Evolutionary conservation across 2,329 filamentous ascomycete species (phyloP).

Genomic region (Sporothrix mexicana): DNA sequence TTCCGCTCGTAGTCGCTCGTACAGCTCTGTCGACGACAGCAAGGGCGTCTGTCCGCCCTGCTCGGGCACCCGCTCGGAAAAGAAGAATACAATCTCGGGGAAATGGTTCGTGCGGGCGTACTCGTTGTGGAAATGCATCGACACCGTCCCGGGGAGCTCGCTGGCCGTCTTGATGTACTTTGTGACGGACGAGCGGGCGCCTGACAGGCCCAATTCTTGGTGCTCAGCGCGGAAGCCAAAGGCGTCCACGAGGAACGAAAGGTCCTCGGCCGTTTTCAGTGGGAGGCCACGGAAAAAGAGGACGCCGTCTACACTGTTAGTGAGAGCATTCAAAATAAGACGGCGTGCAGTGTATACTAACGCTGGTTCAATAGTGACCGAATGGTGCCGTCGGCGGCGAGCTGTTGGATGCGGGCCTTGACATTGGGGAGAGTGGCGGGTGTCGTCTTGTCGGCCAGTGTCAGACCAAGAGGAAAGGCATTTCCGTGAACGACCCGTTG

Average conservation of each 20-base stretch:
- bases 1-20: constrained; percentile 35
- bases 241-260: constrained; percentile 41
- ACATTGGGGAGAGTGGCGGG: not conserved
- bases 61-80: constrained; percentile 39
- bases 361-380: constrained; percentile 12
- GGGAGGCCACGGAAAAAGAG: constrained; percentile 41
- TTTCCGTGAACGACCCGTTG: constrained; percentile 18
- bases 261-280: constrained; percentile 38
- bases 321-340: too few species aligned
- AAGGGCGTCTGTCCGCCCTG: constrained; percentile 41
- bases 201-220: constrained; percentile 37
- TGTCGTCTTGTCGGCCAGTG: not conserved
- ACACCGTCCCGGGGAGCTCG: constrained; percentile 41
- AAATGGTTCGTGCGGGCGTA: constrained; percentile 41
- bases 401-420: constrained; percentile 11
- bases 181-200: constrained; percentile 36
- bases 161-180: constrained; percentile 38
- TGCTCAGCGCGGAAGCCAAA: constrained; percentile 38
- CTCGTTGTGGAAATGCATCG: constrained; percentile 42
- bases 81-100: constrained; percentile 42
- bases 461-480: constrained; percentile 15
- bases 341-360: not conserved
- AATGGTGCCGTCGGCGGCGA: constrained; percentile 15
- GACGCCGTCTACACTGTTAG: constrained; percentile 34
- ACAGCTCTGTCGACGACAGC: constrained; percentile 40